Evolutionary conservation across 2,329 filamentous ascomycete genomes (phyloP), one percentile per base, ranked within the genome.

Genomic region (Sporothrix globosa): DNA sequence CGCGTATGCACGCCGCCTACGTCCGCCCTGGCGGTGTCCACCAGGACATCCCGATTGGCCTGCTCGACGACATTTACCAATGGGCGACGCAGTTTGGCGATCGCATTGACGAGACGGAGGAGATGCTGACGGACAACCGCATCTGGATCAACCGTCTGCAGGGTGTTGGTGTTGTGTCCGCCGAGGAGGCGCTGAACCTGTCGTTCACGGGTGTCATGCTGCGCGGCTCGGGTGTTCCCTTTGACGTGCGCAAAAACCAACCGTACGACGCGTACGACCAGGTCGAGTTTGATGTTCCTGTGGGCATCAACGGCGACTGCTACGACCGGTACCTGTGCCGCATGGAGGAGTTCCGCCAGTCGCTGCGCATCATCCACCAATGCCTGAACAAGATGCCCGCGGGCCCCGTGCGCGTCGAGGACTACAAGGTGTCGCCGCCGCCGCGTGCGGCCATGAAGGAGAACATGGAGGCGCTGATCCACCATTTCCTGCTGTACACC

Each of bases 391-490:
- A 99, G 86, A 99, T 99, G 92, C 95, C 96, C 65, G 87, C 92
- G 65, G 96, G 96, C 39, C 96, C 96, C 68, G 88, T 98, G 79
- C 92, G 95, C 76, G 93, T 97, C 54, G 96, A 99, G 83, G 96
- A 99, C 83, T 99, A 98, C 89, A 99, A 99, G 88, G 88, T 99
- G 78, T 91, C 92, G 2, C 96, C 96, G 27, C 96, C 96, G 73
- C 96, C 96, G n/a, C 90, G 96, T 78, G 87, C 92, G 58, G 96
- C 96, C 78, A 99, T 99, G 96, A 99, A 99, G 88, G 96, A 99
- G 88, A 99, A 99, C 86, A 99, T 99, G 96, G 96, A 99, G 84
- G 94, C 96, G 52, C 88, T 99, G 56, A 99, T 99, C 80, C 96
- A 99, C 84, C 96, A 99, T 86, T 99, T 99, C 87, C 84, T 99